Percentiles rank a stretch among this genome's conserved stretches.
These are phyloP conservation scores for Yamadazyma diddensiae DNA, from an alignment of 1,139 yeast species.

Conservation along the genomic window DNA sequence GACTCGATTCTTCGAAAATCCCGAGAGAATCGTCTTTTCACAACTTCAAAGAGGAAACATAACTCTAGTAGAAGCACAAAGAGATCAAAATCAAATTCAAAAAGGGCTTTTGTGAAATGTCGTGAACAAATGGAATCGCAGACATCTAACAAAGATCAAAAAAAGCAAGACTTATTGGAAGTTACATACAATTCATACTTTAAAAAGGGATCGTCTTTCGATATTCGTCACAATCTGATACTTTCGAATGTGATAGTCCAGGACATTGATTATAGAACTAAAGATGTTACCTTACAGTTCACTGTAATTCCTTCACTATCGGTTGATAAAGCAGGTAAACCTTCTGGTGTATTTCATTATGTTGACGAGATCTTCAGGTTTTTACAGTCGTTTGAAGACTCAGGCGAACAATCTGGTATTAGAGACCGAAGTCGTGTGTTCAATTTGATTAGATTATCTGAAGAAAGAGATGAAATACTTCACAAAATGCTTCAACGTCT, in stretches of 20 bases:
- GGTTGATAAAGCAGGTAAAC: background rate
- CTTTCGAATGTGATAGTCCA: constrained; percentile 4
- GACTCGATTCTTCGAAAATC: constrained; percentile 5
- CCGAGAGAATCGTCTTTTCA: constrained; percentile 2
- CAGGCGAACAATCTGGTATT: background rate
- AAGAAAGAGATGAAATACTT: too few species aligned
- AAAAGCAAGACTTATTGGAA: constrained; percentile 6
- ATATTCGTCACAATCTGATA: constrained; percentile 2
- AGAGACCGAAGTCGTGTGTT: constrained; percentile 1
- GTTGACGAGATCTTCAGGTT: constrained; percentile 2
- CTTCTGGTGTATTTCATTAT: too few species aligned
- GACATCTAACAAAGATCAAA: background rate
- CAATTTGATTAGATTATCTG: background rate
- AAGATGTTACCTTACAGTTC: constrained; percentile 4
- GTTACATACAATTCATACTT: constrained; percentile 7
- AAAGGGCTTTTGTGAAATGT: background rate
- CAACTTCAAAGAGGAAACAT: constrained; percentile 6
- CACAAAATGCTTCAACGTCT: background rate
- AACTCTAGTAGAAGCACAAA: background rate
- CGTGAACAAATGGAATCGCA: background rate
- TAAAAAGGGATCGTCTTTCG: constrained; percentile 7
- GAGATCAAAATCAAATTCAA: constrained; percentile 1
- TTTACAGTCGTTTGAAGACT: constrained; percentile 2
- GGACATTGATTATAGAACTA: constrained; percentile 6
- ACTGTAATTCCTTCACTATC: constrained; percentile 5